Evolutionary conservation across 2,329 filamentous ascomycete species (phyloP).

Genomic region (Rhinocladiella mackenziei): DNA sequence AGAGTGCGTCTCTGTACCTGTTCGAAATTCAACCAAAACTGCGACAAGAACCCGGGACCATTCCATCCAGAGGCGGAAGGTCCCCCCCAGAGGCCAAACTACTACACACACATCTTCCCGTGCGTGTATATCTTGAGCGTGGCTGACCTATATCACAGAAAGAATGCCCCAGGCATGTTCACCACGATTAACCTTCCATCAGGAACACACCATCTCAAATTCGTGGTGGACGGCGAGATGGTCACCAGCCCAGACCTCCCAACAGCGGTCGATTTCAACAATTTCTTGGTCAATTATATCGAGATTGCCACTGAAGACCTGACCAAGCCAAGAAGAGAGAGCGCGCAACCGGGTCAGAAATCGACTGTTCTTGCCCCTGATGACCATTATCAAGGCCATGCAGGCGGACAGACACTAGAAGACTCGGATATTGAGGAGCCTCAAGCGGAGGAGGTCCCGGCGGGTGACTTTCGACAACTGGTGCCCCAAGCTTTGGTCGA

Average conservation of each 20-base stretch:
- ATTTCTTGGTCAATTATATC: slow-evolving; percentile 97
- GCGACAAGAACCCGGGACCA: too few species aligned
- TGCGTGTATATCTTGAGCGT: too few species aligned
- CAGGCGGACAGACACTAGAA: slow-evolving; percentile 37
- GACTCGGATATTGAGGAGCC: slow-evolving; percentile 29
- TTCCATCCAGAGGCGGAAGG: too few species aligned
- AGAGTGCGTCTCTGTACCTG: too few species aligned
- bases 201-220: slow-evolving; percentile 94
- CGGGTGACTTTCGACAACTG: slow-evolving; percentile 62
- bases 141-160: slow-evolving; percentile 34
- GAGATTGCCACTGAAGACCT: slow-evolving; percentile 79
- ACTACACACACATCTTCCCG: not conserved
- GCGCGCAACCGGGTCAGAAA: slow-evolving; percentile 35
- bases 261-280: slow-evolving; percentile 95
- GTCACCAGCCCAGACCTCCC: slow-evolving; percentile 79
- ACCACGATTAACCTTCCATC: slow-evolving; percentile 79
- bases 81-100: too few species aligned
- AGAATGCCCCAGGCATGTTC: slow-evolving; percentile 56
- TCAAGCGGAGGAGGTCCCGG: slow-evolving; percentile 48
- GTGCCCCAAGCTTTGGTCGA: slow-evolving; percentile 84
- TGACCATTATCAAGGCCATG: slow-evolving; percentile 31
- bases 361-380: slow-evolving; percentile 42
- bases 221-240: slow-evolving; percentile 93
- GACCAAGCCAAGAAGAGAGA: slow-evolving; percentile 35
- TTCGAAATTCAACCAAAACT: too few species aligned